Percentiles rank a stretch among this genome's conserved stretches.
Conservation (phyloP, 805 yeast genomes). For the Nakazawaea holstii region DNA sequence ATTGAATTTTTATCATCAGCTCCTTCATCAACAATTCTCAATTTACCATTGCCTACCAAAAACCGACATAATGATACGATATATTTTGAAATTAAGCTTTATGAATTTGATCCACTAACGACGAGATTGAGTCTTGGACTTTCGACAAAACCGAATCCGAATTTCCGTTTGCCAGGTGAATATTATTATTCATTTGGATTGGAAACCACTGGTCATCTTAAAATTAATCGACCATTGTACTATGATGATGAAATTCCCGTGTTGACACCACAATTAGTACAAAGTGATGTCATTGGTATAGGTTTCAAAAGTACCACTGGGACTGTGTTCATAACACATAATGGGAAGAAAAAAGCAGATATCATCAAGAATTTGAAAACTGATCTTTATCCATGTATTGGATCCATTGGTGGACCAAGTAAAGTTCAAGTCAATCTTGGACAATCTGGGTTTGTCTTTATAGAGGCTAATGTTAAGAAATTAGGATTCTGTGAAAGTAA, state of each 20-base stretch:
- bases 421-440: constrained; percentile 62
- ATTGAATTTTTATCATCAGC: constrained; percentile 20
- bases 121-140: constrained; percentile 61
- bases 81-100: constrained; percentile 61
- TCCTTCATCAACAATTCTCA: constrained; percentile 22
- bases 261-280: constrained; percentile 44
- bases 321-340: constrained; percentile 47
- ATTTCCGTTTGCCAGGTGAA: constrained; percentile 71
- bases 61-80: constrained; percentile 43
- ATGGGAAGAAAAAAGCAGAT: constrained; percentile 49
- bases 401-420: constrained; percentile 43
- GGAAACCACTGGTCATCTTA: constrained; percentile 66
- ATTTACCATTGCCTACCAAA: constrained; percentile 28
- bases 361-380: constrained; percentile 42
- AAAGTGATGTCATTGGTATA: constrained; percentile 51
- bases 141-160: constrained; percentile 69
- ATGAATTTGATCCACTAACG: constrained; percentile 33
- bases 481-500: constrained; percentile 50
- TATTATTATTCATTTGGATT: constrained; percentile 65
- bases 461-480: constrained; percentile 74
- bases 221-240: constrained; percentile 60
- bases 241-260: constrained; percentile 35
- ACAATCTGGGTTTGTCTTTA: constrained; percentile 81
- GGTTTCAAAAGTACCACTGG: constrained; percentile 46
- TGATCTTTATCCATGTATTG: constrained; percentile 50